Evolutionary conservation across 2,329 filamentous ascomycete species (phyloP), one percentile per base, ranked within the genome.

Genomic region (Endothia cerciana): DNA sequence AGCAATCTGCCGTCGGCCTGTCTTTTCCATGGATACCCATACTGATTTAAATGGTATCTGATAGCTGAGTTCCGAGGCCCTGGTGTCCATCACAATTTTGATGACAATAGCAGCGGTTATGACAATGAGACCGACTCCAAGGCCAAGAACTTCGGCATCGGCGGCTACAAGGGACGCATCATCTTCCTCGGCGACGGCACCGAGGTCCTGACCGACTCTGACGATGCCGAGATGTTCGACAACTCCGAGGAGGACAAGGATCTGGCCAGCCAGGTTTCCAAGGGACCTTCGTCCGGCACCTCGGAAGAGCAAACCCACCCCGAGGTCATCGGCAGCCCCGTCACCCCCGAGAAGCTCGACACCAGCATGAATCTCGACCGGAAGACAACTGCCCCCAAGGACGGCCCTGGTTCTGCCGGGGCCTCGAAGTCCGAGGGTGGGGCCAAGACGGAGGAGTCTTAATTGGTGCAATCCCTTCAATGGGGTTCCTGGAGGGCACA

Each of bases 101-200:
- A 94, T 77, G 91, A 94, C 75, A 92, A 88, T 78, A 89, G 90
- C 74, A 88, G 87, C 78, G 87, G 91, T 69, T 93, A 91, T 82
- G 90, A 93, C 76, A 83, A 91, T 79, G 89, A 93, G 74, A 84
- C 87, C 65, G 65, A 65, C 59, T 85, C 86, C 72, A 85, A 85
- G 77, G 79, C 80, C 73, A 86, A 84, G 77, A 58, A 83, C 72
- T 90, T 91, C 74, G 87, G 87, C 70, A 81, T 87, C 73, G 82
- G 89, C 78, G 90, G 89, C 77, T 91, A 90, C 77, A 87, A 88
- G 77, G 93, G 93, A 72, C 89, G 94, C 73, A 93, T 97, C 78
- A 98, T 98, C 78, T 89, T 97, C 76, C 87, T 99, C 72, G 94
- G 94, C 71, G 94, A 98, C 82, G 95, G 94, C 74, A 97, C 93